Conservation (phyloP, 305 asterid genomes). For the Coffea humblotiana region DNA sequence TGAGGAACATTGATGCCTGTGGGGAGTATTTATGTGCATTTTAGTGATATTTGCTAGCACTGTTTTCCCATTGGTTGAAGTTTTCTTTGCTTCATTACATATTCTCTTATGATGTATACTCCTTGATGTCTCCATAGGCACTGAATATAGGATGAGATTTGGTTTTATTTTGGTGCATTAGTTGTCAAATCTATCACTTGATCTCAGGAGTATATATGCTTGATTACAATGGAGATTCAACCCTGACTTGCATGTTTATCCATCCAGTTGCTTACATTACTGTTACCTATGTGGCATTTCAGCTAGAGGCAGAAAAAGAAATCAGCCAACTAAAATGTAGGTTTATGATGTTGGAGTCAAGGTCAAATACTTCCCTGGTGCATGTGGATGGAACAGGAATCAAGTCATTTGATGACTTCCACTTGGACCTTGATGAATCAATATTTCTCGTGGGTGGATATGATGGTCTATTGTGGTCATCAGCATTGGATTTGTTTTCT, state of each 20-base stretch:
- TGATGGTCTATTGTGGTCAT: slow-evolving; percentile 73
- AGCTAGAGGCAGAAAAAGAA: slow-evolving; percentile 66
- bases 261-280: neutral
- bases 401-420: slow-evolving; percentile 36
- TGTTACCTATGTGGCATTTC: slow-evolving; percentile 24
- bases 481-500: slow-evolving; percentile 58
- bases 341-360: slow-evolving; percentile 48
- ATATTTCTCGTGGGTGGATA: slow-evolving; percentile 73
- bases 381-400: slow-evolving; percentile 29
- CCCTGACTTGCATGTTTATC: neutral
- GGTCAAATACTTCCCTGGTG: slow-evolving; percentile 29
- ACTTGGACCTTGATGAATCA: slow-evolving; percentile 39
- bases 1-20: neutral
- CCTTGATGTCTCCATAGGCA: neutral
- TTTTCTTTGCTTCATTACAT: neutral
- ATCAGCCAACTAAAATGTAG: slow-evolving; percentile 44
- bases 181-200: neutral
- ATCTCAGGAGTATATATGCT: neutral
- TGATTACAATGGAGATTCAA: neutral
- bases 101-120: neutral
- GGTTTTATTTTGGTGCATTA: neutral
- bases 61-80: too few relatives aligned
- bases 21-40: neutral
- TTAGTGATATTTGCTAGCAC: neutral
- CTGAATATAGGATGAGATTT: neutral